phyloP scores from a whole-genome alignment of 345 rosid genomes.

The Moricandia moricandioides region DNA sequence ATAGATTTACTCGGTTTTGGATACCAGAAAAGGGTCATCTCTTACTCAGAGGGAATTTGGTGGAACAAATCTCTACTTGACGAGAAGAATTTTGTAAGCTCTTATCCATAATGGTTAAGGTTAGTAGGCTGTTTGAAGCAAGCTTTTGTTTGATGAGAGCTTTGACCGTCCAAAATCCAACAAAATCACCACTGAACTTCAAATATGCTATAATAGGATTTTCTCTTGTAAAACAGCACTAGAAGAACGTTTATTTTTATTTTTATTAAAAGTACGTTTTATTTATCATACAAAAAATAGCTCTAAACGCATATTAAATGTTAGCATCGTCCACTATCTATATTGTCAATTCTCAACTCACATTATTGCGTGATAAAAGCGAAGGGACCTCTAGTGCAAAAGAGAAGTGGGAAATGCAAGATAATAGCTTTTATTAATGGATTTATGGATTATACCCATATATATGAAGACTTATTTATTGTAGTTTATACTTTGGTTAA shows the following conservation, averaged over 20 bases:
- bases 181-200: too few relatives aligned
- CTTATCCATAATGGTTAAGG: too few relatives aligned
- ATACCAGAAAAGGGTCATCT: too few relatives aligned
- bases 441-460: background rate
- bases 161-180: too few relatives aligned
- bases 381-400: conserved; percentile 16
- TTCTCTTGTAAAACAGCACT: background rate
- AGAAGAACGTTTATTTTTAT: background rate
- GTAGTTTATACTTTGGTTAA: background rate
- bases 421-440: background rate
- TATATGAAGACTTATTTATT: conserved; percentile 4
- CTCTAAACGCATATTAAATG: background rate
- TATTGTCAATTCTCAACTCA: conserved; percentile 13
- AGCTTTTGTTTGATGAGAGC: too few relatives aligned
- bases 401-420: conserved; percentile 7
- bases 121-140: too few relatives aligned
- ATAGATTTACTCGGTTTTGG: too few relatives aligned
- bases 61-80: too few relatives aligned
- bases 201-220: background rate
- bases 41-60: too few relatives aligned
- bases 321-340: background rate
- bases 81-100: too few relatives aligned
- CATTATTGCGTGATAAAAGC: conserved; percentile 7
- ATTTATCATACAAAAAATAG: background rate
- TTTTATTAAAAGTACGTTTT: background rate